Base-by-base conservation (phyloP, 768 basidiomycete genomes). In the Russula compacta region DNA sequence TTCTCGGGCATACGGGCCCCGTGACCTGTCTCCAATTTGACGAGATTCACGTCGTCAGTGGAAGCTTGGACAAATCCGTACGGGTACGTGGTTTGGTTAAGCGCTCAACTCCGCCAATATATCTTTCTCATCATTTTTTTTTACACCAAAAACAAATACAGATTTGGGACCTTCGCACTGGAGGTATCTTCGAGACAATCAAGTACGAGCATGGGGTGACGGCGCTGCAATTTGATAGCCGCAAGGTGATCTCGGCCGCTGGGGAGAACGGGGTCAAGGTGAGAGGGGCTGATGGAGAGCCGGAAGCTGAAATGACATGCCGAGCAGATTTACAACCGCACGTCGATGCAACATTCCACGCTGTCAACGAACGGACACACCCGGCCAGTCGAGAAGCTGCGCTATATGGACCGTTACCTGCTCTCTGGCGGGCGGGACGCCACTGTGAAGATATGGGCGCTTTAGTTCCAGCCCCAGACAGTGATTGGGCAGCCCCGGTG, bases 101-200 rank as follows among this genome's bases (percentile, higher is more conserved):
- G 24, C 24, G 24, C 24, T 3, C n/a, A n/a, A n/a, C n/a, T n/a
- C n/a, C n/a, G n/a, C 24, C 24, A 29, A 29, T 29, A 29, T 29
- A 29, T 29, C 24, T 29, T 15, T 29, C 4, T 24, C 7, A n/a
- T 36, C 14, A 10, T 12, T 64, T 50, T 40, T 29, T 11, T 29
- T 24, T 24, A 29, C 11, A 24, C 21, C 15, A n/a, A 35, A 0
- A 6, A 51, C 15, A n/a, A 35, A 10, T 14, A 12, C 58, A 95
- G 92, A 91, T 97, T 61, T 98, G 97, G 97, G 97, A 99, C 69
- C 82, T 99, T 33, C 85, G 97, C 15, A 92, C 85, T 11, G 95
- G 97, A 10, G 81, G 85, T 29, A 85, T 87, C 40, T 84, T 88
- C 56, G 95, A 99, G 68, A 90, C 91, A 6, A 83, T 98, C 66